Base-by-base conservation (phyloP, 345 rosid species). In the Lepidium africanum region DNA sequence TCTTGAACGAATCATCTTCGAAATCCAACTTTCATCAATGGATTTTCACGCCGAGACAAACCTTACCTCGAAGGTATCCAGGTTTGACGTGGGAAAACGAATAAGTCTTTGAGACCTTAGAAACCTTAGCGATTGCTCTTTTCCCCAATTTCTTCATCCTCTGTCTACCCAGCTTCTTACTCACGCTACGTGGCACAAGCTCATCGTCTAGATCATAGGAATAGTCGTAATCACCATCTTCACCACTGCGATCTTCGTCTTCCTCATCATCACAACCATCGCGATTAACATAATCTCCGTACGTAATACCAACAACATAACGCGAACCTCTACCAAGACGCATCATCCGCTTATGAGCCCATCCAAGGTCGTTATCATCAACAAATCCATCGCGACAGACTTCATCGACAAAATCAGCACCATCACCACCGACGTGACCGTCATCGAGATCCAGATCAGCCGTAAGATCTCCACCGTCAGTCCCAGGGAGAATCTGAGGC, bases 121-220 rank as follows among this genome's bases (percentile, higher is more conserved):
- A 67, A 42, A 71, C 69, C 76, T 76, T 82, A 19, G 85, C 67
- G 68, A 62, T 79, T 10, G 45, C 73, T 61, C 81, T 68, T 67
- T 79, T 82, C 74, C 83, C 85, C 46, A 81, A 3, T 54, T 82
- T 79, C 80, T 78, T 79, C 75, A 79, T 68, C 78, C 85, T 77
- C 75, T 76, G 76, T 56, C 77, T 79, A 23, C 77, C 82, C 0
- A 82, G 32, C 77, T 79, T 79, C 65, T 63, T 79, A 9, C 62
- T 53, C 41, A 72, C 79, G 42, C 68, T 67, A 2, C 83, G 43
- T 21, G 81, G 83, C 52, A 82, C 74, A 32, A 79, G 61, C 71
- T 82, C 85, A 5, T 82, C 85, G 55, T 82, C 85, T 3, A 82
- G 66, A 50, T 78, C 85, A 16, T 82, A 76, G 0, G 75, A 77